Evolutionary conservation across 1,284 basidiomycete genomes (phyloP).

Genomic region (Uromyces viciae-fabae): DNA sequence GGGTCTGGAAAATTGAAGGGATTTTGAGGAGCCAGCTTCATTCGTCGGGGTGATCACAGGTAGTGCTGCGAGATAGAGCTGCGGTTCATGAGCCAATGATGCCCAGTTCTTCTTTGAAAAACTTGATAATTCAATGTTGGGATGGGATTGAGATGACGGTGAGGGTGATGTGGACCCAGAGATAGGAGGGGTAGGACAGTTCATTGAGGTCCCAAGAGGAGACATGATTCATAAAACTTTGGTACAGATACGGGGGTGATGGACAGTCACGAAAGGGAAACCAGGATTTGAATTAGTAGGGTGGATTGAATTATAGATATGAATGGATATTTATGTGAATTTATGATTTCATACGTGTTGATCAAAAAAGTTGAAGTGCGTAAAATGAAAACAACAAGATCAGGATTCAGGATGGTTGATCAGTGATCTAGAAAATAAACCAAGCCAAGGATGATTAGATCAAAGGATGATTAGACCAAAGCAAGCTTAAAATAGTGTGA

Average conservation of each 20-base stretch:
- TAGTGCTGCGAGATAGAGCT: conserved; percentile 20
- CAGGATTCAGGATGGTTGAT: background rate
- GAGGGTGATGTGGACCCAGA: background rate
- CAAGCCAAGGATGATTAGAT: conserved; percentile 18
- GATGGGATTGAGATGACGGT: background rate
- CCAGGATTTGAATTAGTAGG: too few species aligned
- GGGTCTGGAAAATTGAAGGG: conserved; percentile 29
- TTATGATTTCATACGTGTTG: too few species aligned
- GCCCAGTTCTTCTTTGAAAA: conserved; percentile 9
- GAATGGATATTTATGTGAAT: too few species aligned
- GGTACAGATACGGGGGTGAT: too few species aligned
- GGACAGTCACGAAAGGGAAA: too few species aligned
- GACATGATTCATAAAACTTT: conserved; percentile 16
- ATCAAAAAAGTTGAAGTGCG: too few species aligned
- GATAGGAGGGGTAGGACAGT: conserved; percentile 1
- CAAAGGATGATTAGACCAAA: conserved; percentile 18
- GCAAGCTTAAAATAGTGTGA: conserved; percentile 13
- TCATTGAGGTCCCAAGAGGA: conserved; percentile 9
- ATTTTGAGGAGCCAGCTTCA: conserved; percentile 18
- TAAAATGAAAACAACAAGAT: too few species aligned
- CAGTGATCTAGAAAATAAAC: background rate
- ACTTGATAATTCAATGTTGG: background rate
- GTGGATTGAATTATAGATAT: too few species aligned
- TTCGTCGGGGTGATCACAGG: background rate
- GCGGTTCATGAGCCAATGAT: conserved; percentile 6